Conservation (phyloP, 345 rosid genomes). For the Populus simonii region DNA sequence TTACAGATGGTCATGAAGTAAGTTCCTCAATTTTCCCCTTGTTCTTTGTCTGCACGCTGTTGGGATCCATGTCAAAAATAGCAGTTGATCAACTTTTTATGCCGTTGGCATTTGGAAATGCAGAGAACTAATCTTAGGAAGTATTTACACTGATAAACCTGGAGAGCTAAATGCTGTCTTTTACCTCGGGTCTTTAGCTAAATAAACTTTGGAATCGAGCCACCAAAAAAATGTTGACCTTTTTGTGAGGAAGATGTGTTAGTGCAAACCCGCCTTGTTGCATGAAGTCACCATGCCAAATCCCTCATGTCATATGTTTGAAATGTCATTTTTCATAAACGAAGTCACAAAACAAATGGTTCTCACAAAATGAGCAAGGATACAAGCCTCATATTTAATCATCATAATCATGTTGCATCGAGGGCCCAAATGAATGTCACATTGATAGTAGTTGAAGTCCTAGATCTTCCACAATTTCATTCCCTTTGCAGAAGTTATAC, state of each 20-base stretch:
- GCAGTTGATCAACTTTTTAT: neutral
- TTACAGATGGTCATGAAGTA: conserved; percentile 30
- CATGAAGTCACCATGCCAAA: neutral
- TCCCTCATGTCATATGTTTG: neutral
- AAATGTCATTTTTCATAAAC: too few relatives aligned
- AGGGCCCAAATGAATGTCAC: neutral
- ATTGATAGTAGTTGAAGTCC: conserved; percentile 1
- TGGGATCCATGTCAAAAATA: neutral
- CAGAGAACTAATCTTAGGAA: neutral
- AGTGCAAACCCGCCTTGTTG: neutral
- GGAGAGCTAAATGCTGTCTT: neutral
- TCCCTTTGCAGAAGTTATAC: conserved; percentile 17
- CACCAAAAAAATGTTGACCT: neutral
- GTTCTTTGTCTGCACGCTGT: too few relatives aligned
- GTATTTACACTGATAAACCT: neutral
- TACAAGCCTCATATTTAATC: too few relatives aligned
- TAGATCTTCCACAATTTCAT: neutral
- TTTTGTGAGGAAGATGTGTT: neutral
- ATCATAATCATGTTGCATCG: too few relatives aligned
- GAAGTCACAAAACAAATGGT: too few relatives aligned
- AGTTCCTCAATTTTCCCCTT: conserved; percentile 7
- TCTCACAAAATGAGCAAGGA: too few relatives aligned
- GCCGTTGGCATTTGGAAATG: neutral
- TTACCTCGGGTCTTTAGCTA: neutral
- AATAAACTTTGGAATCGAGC: neutral